These are phyloP conservation scores for Cercospora sp. DNA, from an alignment of 2,329 filamentous ascomycete species.

Conservation along the genomic window DNA sequence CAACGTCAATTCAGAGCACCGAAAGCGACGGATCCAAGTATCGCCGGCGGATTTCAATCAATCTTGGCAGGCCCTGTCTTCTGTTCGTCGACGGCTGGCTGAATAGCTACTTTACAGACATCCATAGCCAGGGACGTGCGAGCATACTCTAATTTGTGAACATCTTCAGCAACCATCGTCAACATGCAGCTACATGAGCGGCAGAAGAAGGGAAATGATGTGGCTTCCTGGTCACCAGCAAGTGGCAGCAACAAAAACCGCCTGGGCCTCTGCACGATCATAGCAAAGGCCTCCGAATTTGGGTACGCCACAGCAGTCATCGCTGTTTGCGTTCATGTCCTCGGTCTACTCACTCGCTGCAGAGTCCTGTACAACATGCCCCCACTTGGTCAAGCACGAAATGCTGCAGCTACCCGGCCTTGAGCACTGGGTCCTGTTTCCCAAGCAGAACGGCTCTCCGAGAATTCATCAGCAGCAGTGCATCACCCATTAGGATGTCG, in stretches of 20 bases:
- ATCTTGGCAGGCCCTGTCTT: not conserved
- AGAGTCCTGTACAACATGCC: not conserved
- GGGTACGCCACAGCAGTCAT: not conserved
- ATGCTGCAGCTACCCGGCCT: not conserved
- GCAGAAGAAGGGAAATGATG: not conserved
- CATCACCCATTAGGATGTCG: not conserved
- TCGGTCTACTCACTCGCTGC: not conserved
- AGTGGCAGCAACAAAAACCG: not conserved
- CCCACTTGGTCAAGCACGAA: not conserved
- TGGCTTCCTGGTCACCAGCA: not conserved
- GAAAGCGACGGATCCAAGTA: not conserved
- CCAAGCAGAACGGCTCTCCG: not conserved
- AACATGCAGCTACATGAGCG: not conserved
- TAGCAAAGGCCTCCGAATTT: not conserved
- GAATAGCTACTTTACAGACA: not conserved
- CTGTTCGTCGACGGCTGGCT: not conserved
- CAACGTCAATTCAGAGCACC: not conserved
- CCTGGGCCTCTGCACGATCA: conserved; percentile 2
- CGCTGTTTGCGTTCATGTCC: not conserved
- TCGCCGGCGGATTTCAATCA: not conserved
- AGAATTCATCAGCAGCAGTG: not conserved
- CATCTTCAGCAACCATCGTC: not conserved
- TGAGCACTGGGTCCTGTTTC: not conserved
- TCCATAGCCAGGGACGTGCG: not conserved
- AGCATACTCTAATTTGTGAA: not conserved